Evolutionary conservation across 140 eudicot genomes (phyloP).

Genomic region (Oenanthe javanica): DNA sequence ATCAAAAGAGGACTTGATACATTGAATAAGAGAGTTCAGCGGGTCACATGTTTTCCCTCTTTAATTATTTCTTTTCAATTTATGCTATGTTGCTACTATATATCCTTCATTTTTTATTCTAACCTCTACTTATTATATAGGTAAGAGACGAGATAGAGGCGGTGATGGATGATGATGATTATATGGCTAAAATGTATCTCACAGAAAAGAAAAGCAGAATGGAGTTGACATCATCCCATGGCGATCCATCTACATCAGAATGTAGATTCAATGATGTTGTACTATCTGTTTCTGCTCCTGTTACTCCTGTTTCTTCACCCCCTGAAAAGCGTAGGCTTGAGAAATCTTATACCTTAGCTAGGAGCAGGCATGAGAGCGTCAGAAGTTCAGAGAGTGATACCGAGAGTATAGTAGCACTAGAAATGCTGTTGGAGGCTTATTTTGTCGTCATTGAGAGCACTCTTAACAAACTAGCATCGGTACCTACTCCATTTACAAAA

Average conservation of each 20-base stretch:
- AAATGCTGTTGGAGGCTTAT: constrained; percentile 91
- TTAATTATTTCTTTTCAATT: constrained; percentile 1
- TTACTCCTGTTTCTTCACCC: constrained; percentile 83
- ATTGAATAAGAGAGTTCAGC: constrained; percentile 79
- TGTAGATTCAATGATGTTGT: constrained; percentile 51
- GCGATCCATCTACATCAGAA: constrained; percentile 61
- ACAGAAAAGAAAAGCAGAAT: constrained; percentile 63
- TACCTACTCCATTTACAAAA: constrained; percentile 16
- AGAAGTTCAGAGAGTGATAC: constrained; percentile 65
- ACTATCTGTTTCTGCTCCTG: constrained; percentile 67
- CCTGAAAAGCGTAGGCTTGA: constrained; percentile 63
- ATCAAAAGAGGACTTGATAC: constrained; percentile 85
- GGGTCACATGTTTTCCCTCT: constrained; percentile 32
- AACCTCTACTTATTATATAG: constrained; percentile 30
- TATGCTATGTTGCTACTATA: background rate
- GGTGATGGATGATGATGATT: constrained; percentile 92
- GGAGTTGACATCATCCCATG: constrained; percentile 48
- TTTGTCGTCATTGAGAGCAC: constrained; percentile 90
- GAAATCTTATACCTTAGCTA: constrained; percentile 58
- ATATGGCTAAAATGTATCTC: constrained; percentile 93
- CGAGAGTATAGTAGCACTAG: constrained; percentile 65
- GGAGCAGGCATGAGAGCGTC: constrained; percentile 76
- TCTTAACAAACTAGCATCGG: constrained; percentile 84
- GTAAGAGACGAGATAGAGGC: constrained; percentile 92
- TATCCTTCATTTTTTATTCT: constrained; percentile 11